These are phyloP conservation scores for Pseudodiploospora longispora DNA, from an alignment of 2,329 filamentous ascomycete species.

Conservation along the genomic window DNA sequence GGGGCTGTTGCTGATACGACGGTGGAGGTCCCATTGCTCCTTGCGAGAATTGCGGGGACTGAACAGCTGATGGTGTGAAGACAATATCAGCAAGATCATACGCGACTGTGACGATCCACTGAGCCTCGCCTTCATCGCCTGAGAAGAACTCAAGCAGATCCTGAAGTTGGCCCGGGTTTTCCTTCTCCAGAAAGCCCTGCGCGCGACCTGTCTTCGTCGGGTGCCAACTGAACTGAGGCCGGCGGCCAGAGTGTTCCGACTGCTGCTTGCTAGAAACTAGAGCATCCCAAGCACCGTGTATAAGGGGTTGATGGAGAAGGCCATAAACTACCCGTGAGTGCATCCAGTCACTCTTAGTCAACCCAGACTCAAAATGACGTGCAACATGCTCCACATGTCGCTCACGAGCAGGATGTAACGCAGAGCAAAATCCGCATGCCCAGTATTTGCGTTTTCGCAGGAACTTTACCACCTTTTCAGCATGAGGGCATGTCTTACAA, in stretches of 20 bases:
- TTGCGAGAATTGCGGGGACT: constrained; percentile 11
- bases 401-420: constrained; percentile 54
- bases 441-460: constrained; percentile 58
- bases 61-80: constrained; percentile 23
- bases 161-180: constrained; percentile 54
- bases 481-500: constrained; percentile 57
- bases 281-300: constrained; percentile 54
- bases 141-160: constrained; percentile 60
- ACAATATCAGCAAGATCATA: constrained; percentile 47
- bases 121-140: constrained; percentile 46
- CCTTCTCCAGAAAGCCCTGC: constrained; percentile 52
- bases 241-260: constrained; percentile 42
- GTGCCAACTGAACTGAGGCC: constrained; percentile 57
- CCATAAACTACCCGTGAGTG: constrained; percentile 62
- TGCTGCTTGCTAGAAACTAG: constrained; percentile 46
- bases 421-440: constrained; percentile 61
- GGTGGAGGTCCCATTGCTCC: constrained; percentile 3
- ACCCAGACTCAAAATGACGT: constrained; percentile 55
- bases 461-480: constrained; percentile 55
- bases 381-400: constrained; percentile 62
- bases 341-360: constrained; percentile 59
- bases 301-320: constrained; percentile 55
- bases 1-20: constrained; percentile 2
- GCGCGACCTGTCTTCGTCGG: constrained; percentile 47
- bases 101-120: constrained; percentile 49